phyloP scores from a whole-genome alignment of 2,329 filamentous ascomycete genomes.

The Sclerotinia nivalis region DNA sequence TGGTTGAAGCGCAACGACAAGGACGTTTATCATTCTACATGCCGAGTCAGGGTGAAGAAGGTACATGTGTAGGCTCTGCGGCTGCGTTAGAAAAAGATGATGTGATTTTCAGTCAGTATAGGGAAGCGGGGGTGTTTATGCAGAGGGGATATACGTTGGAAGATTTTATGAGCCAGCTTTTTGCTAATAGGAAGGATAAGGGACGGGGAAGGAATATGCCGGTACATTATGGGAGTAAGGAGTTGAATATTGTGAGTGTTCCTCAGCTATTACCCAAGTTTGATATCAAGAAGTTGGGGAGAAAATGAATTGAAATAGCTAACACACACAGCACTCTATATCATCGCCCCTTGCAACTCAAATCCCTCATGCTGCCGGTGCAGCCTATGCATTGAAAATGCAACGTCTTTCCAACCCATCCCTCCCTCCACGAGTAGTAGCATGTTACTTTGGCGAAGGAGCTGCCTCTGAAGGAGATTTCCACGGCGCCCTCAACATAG shows the following conservation, averaged over 20 bases:
- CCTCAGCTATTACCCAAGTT: neutral
- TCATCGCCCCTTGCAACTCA: constrained; percentile 85
- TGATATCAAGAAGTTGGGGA: too few relatives aligned
- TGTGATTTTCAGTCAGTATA: constrained; percentile 91
- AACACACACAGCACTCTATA: constrained; percentile 64
- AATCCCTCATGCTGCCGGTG: constrained; percentile 83
- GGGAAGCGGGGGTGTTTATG: constrained; percentile 87
- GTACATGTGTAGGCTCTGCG: constrained; percentile 85
- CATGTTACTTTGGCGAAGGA: constrained; percentile 88
- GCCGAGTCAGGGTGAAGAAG: constrained; percentile 66
- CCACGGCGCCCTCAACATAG: constrained; percentile 87
- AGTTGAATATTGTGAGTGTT: constrained; percentile 73
- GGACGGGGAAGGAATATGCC: constrained; percentile 94
- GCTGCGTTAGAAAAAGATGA: constrained; percentile 82
- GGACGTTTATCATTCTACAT: constrained; percentile 73
- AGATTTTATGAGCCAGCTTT: constrained; percentile 94
- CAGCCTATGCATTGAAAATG: constrained; percentile 84
- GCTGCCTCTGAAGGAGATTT: constrained; percentile 91
- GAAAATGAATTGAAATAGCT: neutral
- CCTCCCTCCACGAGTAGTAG: constrained; percentile 66
- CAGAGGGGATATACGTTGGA: constrained; percentile 84
- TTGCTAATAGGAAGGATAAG: constrained; percentile 78
- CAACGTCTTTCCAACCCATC: constrained; percentile 73
- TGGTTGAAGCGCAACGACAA: constrained; percentile 97
- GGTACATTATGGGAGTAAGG: constrained; percentile 86